phyloP scores from a whole-genome alignment of 2,329 filamentous ascomycete genomes.

The Colletotrichum endophyticum region DNA sequence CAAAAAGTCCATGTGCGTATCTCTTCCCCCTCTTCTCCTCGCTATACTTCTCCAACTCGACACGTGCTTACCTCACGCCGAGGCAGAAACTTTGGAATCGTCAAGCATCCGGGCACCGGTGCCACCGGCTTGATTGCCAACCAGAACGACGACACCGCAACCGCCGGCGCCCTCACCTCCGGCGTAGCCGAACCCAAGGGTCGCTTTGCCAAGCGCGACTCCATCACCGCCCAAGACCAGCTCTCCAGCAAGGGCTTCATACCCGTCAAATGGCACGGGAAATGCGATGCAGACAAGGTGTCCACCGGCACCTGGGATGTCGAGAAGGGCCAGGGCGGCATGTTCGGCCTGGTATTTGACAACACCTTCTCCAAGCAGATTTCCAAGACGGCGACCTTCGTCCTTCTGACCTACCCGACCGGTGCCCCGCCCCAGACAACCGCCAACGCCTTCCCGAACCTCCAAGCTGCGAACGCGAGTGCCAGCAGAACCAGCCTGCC shows the following conservation, averaged over 20 bases:
- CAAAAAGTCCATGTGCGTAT: slow-evolving; percentile 85
- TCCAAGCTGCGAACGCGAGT: slow-evolving; percentile 41
- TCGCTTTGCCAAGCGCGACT: slow-evolving; percentile 60
- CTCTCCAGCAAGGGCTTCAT: slow-evolving; percentile 71
- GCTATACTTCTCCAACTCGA: not conserved
- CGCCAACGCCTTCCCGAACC: slow-evolving; percentile 66
- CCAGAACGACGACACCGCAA: slow-evolving; percentile 46
- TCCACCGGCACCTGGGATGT: slow-evolving; percentile 91
- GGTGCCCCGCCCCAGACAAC: slow-evolving; percentile 77
- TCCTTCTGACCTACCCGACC: slow-evolving; percentile 91
- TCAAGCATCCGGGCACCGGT: slow-evolving; percentile 89
- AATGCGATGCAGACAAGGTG: slow-evolving; percentile 96
- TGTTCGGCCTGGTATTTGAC: slow-evolving; percentile 97
- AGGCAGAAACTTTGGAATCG: slow-evolving; percentile 87
- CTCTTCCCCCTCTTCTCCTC: not conserved
- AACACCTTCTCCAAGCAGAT: slow-evolving; percentile 97
- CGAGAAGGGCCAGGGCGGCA: slow-evolving; percentile 74
- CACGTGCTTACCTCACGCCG: slow-evolving; percentile 3
- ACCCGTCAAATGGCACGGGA: slow-evolving; percentile 84
- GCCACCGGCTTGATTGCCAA: slow-evolving; percentile 52
- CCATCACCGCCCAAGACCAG: slow-evolving; percentile 65
- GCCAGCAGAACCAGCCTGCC: slow-evolving; percentile 58
- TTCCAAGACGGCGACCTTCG: slow-evolving; percentile 93
- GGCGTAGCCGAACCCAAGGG: slow-evolving; percentile 49
- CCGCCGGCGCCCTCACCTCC: slow-evolving; percentile 52